Conservation (phyloP, 805 yeast species). For the Komagataella populi region DNA sequence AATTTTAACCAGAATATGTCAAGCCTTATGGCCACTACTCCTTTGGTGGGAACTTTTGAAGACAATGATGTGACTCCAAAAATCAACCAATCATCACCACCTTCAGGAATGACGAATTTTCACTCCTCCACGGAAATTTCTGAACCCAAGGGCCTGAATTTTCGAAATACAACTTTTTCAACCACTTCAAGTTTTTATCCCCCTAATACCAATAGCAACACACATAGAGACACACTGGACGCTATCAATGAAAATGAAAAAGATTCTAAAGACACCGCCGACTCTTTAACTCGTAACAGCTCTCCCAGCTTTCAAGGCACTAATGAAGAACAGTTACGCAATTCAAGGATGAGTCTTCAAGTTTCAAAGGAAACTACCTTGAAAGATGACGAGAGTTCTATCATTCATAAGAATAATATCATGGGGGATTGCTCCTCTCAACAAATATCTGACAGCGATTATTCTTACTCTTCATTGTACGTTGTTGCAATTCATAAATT, state of each 20-base stretch:
- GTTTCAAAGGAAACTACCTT: background rate
- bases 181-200: background rate
- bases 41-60: background rate
- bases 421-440: background rate
- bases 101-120: background rate
- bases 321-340: background rate
- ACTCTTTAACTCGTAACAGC: background rate
- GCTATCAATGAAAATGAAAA: background rate
- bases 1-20: background rate
- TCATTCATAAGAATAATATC: background rate
- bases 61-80: background rate
- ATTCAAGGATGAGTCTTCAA: background rate
- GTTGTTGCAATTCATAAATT: constrained; percentile 21
- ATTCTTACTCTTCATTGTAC: constrained; percentile 16
- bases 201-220: background rate
- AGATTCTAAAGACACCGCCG: background rate
- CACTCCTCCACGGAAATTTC: background rate
- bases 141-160: background rate
- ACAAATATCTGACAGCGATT: constrained; percentile 6
- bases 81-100: background rate
- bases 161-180: background rate
- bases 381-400: background rate
- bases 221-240: background rate
- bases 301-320: background rate
- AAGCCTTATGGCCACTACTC: background rate